Evolutionary conservation across 495 filamentous ascomycete genomes (phyloP).

Genomic region (Eremomyces bilateralis): DNA sequence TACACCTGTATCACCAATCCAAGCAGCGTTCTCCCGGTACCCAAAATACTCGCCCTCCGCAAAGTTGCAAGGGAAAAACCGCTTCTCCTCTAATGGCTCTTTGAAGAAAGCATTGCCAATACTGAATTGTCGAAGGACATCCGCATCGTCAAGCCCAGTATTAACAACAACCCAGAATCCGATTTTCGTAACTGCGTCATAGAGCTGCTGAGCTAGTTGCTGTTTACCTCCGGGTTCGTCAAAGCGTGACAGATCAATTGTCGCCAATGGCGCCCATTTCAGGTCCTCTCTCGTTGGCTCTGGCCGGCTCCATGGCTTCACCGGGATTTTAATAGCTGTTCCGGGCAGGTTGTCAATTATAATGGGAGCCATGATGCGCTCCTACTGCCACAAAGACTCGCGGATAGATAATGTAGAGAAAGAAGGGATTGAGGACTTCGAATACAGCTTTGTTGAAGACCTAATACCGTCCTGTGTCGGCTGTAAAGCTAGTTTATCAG

Average conservation of each 20-base stretch:
- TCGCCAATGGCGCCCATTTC: not conserved
- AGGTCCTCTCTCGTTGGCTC: not conserved
- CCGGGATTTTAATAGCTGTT: not conserved
- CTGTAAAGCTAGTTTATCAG: not conserved
- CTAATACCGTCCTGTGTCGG: not conserved
- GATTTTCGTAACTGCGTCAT: slow-evolving; percentile 1
- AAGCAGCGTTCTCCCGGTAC: slow-evolving; percentile 23
- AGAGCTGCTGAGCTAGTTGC: not conserved
- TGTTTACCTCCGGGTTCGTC: not conserved
- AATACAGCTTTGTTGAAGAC: not conserved
- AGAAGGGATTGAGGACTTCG: not conserved
- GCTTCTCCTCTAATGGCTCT: slow-evolving; percentile 17
- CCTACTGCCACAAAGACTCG: not conserved
- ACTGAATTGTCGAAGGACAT: slow-evolving; percentile 20
- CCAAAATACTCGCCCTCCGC: slow-evolving; percentile 25
- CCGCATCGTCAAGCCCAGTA: slow-evolving; percentile 18
- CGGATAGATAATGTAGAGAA: not conserved
- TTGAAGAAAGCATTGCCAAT: slow-evolving; percentile 23
- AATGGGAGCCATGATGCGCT: not conserved
- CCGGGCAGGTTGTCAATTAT: not conserved
- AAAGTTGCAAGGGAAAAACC: slow-evolving; percentile 22
- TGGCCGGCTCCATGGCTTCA: not conserved
- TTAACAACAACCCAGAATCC: slow-evolving; percentile 16
- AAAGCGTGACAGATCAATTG: not conserved
- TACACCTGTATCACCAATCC: slow-evolving; percentile 24